These are phyloP conservation scores for Cyamopsis tetragonoloba DNA, from an alignment of 306 rosid genomes.

Conservation along the genomic window DNA sequence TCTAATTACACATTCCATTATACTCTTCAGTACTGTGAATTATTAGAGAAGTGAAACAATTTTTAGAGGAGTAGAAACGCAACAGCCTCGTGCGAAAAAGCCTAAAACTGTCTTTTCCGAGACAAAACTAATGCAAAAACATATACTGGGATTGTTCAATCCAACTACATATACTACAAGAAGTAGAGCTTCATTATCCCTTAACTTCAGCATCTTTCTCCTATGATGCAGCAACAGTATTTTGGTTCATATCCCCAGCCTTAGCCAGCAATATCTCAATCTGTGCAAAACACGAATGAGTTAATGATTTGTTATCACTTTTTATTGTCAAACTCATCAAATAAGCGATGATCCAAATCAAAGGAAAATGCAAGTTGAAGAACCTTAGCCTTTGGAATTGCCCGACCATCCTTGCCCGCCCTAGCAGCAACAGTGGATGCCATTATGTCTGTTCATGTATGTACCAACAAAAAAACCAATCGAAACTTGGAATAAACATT, in stretches of 20 bases:
- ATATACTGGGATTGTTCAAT: neutral
- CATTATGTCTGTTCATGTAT: constrained; percentile 23
- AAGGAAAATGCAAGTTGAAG: neutral
- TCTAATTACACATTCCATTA: too few relatives aligned
- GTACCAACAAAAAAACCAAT: constrained; percentile 10
- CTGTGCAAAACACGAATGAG: constrained; percentile 30
- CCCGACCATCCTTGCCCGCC: constrained; percentile 37
- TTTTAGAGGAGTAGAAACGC: neutral
- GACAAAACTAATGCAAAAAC: neutral
- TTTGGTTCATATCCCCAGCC: constrained; percentile 31
- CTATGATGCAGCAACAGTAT: constrained; percentile 12
- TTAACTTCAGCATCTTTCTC: constrained; percentile 13
- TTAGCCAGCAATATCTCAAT: constrained; percentile 48
- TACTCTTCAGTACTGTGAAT: constrained; percentile 1
- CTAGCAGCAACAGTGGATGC: constrained; percentile 40
- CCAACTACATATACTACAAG: constrained; percentile 11
- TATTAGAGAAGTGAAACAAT: neutral
- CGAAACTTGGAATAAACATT: neutral
- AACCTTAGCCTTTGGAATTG: constrained; percentile 63
- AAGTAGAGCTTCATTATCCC: constrained; percentile 12
- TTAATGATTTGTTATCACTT: neutral
- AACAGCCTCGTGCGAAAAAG: neutral
- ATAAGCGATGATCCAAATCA: neutral
- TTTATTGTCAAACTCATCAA: neutral
- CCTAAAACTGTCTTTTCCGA: too few relatives aligned